These are phyloP conservation scores for Russula sp. DNA, from an alignment of 768 basidiomycete genomes.

Conservation along the genomic window DNA sequence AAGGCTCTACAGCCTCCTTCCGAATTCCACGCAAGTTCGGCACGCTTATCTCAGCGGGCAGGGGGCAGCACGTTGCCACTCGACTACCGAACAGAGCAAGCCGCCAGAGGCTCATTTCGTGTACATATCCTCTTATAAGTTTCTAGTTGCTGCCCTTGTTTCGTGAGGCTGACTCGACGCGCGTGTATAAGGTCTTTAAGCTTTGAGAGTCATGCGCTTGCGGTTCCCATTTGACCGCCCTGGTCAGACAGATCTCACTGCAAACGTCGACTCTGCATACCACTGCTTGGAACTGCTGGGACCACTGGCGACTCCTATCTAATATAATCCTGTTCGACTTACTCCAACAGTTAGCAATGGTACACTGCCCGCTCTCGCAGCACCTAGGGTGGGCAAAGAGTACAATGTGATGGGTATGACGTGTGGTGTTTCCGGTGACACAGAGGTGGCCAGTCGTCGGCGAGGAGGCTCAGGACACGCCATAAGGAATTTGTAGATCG, in stretches of 20 bases:
- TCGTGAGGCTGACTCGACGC: background rate
- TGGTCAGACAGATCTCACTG: constrained; percentile 58
- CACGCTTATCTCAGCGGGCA: constrained; percentile 41
- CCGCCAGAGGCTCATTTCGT: constrained; percentile 71
- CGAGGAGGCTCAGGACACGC: too few relatives aligned
- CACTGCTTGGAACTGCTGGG: too few relatives aligned
- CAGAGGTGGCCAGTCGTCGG: too few relatives aligned
- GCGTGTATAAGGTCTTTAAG: constrained; percentile 69
- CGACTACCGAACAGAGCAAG: constrained; percentile 81
- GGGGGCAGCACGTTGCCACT: constrained; percentile 66
- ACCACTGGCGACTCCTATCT: background rate
- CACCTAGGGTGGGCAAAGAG: constrained; percentile 28
- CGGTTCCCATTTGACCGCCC: constrained; percentile 80
- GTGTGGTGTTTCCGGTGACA: too few relatives aligned
- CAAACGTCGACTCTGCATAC: constrained; percentile 95
- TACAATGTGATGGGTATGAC: too few relatives aligned
- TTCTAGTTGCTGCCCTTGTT: background rate
- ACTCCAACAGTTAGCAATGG: constrained; percentile 35
- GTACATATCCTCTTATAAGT: constrained; percentile 44
- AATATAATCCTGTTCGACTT: background rate
- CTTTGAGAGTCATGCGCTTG: constrained; percentile 68
- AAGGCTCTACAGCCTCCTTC: constrained; percentile 73
- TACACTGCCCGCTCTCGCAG: constrained; percentile 70
- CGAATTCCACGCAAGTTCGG: constrained; percentile 66
- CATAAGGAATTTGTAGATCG: too few relatives aligned